phyloP scores from a whole-genome alignment of 305 asterid genomes.

The Withania somnifera region DNA sequence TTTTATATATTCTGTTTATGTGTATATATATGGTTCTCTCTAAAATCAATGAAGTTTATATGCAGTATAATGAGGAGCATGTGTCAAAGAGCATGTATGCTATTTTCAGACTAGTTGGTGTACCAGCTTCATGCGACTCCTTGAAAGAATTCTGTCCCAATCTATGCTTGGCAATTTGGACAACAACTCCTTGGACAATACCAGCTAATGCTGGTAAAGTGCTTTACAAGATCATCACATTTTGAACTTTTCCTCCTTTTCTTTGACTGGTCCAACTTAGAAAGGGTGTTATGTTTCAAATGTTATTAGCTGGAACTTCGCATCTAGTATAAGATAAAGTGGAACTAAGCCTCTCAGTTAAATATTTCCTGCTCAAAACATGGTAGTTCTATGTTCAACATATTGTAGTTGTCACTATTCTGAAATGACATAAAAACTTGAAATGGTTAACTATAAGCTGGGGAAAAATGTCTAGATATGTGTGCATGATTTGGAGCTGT shows the following conservation, averaged over 20 bases:
- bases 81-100: constrained; percentile 89
- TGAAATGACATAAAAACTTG: not conserved
- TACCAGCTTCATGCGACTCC: constrained; percentile 37
- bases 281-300: not conserved
- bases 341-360: not conserved
- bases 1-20: not conserved
- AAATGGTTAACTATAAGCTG: not conserved
- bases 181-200: constrained; percentile 99
- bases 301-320: not conserved
- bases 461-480: not conserved
- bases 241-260: not conserved
- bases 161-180: constrained; percentile 86
- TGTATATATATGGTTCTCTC: not conserved
- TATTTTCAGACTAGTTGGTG: constrained; percentile 50
- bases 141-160: constrained; percentile 60
- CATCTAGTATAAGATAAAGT: not conserved
- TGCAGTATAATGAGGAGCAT: constrained; percentile 98
- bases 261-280: not conserved
- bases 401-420: not conserved
- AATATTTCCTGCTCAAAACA: not conserved
- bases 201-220: constrained; percentile 91
- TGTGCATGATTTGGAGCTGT: not conserved
- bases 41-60: not conserved
- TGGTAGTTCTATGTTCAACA: not conserved
- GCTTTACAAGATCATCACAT: not conserved